Evolutionary conservation across 2,329 filamentous ascomycete species (phyloP), one percentile per base, ranked within the genome.

Genomic region (Fusarium floridanum): DNA sequence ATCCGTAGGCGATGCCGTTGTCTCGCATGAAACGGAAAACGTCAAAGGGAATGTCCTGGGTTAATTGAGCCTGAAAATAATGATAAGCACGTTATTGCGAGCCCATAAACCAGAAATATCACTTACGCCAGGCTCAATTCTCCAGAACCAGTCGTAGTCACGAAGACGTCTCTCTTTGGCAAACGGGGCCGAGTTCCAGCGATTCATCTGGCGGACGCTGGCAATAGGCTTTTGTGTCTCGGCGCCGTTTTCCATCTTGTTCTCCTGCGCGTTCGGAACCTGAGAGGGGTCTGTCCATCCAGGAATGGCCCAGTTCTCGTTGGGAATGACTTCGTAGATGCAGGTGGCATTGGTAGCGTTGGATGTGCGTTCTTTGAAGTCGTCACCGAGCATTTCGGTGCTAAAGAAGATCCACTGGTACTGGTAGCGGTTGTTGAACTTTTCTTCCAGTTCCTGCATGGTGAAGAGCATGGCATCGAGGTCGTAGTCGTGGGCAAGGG

Each of bases 391-490:
- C 5, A 92, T 91, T 62, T 92, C 89, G 77, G 95, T 91, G 82
- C 95, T 97, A 87, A 97, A 94, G 84, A 97, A 96, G 48, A 94
- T 92, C 93, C 94, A 97, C 53, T 95, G 93, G 80, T 97, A 97
- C 78, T 93, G 93, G 85, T 95, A 93, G 74, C 94, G 94, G 79
- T 86, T 85, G 80, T 97, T 97, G 92, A 94, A 97, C 1, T 78
- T 78, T 6, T 80, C 74, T 66, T 85, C 83, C 4, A 84, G 72
- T 78, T 97, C 93, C 34, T 83, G 83, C 86, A 97, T 81, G 20
- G 82, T 81, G 24, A 75, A 79, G 50, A 83, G 73, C 29, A 83
- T 72, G 37, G 75, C 76, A 14, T 76, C 62, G 24, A 83, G 75
- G 56, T 83, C 82, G 32, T 76, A 34, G 55, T 83, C 80, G 53